Base-by-base conservation (phyloP, 768 basidiomycete species). In the Cantharellus cinnabarinus region DNA sequence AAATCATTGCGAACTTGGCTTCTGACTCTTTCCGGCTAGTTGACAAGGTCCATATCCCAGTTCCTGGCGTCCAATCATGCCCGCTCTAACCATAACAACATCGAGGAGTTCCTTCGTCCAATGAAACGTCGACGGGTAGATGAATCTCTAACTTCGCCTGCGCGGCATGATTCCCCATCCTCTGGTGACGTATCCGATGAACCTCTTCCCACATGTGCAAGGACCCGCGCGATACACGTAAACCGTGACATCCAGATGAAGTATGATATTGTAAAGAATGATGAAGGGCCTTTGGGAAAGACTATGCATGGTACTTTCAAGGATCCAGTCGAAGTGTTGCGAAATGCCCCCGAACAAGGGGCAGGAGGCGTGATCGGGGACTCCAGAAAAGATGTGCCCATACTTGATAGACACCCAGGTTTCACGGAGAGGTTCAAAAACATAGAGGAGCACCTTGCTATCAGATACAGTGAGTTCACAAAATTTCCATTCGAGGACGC, bases 231-330 rank as follows among this genome's bases (percentile, higher is more conserved):
- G 41, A 84, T 79, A 65, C 71, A 75, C 0, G 69, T 85, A 40
- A 78, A 89, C 67, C 73, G 87, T 42, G 83, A 86, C 59, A 71
- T 78, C 1, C 87, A 89, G 65, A 86, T 89, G 75, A 85, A 84
- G 67, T 89, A 88, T 63, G 87, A 89, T 67, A 83, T 89, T 62
- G 82, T 82, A n/a, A 85, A 80, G 69, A 87, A 89, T 62, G 81
- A 80, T 58, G 83, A 84, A 42, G 86, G 86, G 0, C 85, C 85
- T 0, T 71, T 89, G 50, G 74, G 77, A 39, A 74, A 79, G 64
- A 86, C 81, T 0, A 65, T 79, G 62, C 75, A 75, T 64, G 68
- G 65, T 29, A 37, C 52, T 54, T 10, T 7, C 35, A 34, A 58
- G 38, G 57, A 5, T 35, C 51, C 44, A 40, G 59, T 65, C n/a